Evolutionary conservation across 192 early-diverging fungal species (phyloP), one percentile per base, ranked within the genome.

Genomic region (Umbelopsis ramanniana): DNA sequence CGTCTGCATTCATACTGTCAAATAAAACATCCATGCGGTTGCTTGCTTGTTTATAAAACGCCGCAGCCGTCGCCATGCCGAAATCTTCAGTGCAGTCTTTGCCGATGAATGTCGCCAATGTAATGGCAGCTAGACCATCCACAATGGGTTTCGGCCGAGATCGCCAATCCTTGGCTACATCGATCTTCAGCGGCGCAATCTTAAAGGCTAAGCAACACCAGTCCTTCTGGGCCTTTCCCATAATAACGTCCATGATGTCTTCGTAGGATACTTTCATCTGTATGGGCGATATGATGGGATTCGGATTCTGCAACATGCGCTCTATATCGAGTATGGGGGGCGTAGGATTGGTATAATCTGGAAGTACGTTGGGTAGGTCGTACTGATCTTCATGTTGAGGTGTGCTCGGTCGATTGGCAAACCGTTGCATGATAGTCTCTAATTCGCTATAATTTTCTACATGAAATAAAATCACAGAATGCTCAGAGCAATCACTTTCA

Each of bases 151-250:
- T 46, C 3, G 77, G 77, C 11, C 69, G 53, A 4, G 21, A 33
- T 8, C 63, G 33, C 77, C 77, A 79, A 40, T 71, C 15, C 26
- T 50, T 21, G 29, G 74, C 71, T n/a, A 53, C 23, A 1, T 40
- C 66, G 17, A 74, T 37, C 6, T 14, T 52, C 19, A 79, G 23
- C 2, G 77, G 77, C n/a, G 77, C 63, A 0, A 79, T 73, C 37
- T 79, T 79, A 52, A 79, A 79, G 12, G 73, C 77, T 24, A 79
- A 60, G 23, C 77, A 79, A 22, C 77, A 79, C 77, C 77, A 79
- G 21, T 79, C 73, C 0, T 19, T 43, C 9, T 52, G 3, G 10
- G 70, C 72, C 3, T 53, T 47, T 14, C 54, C 43, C 77, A 79
- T 79, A 19, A 63, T 63, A 29, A 63, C 57, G 15, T 63, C 57